These are phyloP conservation scores for Cordyceps javanica DNA, from an alignment of 2,329 filamentous ascomycete species.

Conservation along the genomic window DNA sequence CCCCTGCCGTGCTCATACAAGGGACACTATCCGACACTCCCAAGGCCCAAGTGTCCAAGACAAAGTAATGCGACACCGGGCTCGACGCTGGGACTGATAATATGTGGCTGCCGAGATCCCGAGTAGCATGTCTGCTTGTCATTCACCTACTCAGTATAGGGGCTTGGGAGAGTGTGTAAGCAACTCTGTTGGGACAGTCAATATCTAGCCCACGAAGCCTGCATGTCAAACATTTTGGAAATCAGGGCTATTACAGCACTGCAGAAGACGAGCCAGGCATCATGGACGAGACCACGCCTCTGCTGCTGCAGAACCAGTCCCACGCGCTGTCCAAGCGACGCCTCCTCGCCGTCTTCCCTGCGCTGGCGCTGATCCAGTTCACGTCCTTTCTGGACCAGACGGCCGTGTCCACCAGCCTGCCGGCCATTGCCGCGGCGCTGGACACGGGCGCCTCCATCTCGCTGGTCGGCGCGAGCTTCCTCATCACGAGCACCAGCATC, in stretches of 20 bases:
- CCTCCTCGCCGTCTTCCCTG: neutral
- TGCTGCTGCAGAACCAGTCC: constrained; percentile 1
- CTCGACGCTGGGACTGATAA: no score
- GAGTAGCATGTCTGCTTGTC: neutral
- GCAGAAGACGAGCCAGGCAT: neutral
- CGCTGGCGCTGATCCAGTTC: constrained; percentile 3
- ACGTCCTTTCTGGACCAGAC: constrained; percentile 10
- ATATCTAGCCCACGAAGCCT: neutral
- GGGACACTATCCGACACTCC: neutral
- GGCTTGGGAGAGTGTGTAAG: no score
- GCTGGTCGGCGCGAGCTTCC: constrained; percentile 6
- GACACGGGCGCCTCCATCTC: constrained; percentile 6
- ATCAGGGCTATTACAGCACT: neutral
- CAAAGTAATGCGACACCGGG: neutral
- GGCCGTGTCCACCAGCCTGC: constrained; percentile 2
- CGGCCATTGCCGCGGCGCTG: neutral
- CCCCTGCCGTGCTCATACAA: neutral
- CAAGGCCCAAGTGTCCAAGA: no score
- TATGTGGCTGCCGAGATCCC: neutral
- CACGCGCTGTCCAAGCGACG: neutral
- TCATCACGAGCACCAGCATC: constrained; percentile 5
- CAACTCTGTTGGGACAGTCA: no score
- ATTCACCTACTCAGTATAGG: no score
- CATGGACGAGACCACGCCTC: constrained; percentile 5
- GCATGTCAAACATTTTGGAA: neutral